Base-by-base conservation (phyloP, 371 early-diverging fungal species). In the Basidiobolus meristosporus region DNA sequence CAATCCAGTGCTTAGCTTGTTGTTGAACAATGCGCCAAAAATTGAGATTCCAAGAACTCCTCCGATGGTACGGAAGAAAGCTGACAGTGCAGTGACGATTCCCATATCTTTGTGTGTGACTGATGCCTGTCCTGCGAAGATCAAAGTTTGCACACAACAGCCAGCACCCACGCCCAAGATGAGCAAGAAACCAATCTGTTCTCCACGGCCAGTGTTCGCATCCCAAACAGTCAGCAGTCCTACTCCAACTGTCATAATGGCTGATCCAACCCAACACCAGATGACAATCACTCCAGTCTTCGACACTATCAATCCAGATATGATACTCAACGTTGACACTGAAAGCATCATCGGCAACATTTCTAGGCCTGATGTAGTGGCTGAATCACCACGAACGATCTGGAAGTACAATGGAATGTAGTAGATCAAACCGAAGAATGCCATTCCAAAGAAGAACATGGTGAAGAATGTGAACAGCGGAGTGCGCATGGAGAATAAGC, bases 401-500 rank as follows among this genome's bases (percentile, higher is more conserved):
- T 77, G 81, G 55, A 81, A 82, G 55, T 71, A 88, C 2, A 80
- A 56, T 11, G 79, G 68, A 1, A 73, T 65, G 50, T 77, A 77
- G 41, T 76, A 89, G 16, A 79, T 52, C 3, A 73, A 60, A 16
- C 68, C 62, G 39, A 75, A 65, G 37, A 80, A 76, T 18, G 65
- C 56, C 34, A 78, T 66, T 15, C 85, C 89, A 43, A 82, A 45
- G 37, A 58, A 67, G 43, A 76, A 55, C 18, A 60, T 54, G 31
- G 59, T 47, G n/a, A 50, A 26, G 14, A 60, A 36, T 14, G 70
- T 50, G 0, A 58, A 59, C 4, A 55, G 44, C 34, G 70, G 44
- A 38, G 65, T 60, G 41, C 56, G 46, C 5, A 7, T 14, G 5
- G 14, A 5, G 12, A 52, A 33, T 35, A 57, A 52, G 39, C 63